phyloP scores from a whole-genome alignment of 2,329 filamentous ascomycete genomes.

The Exophiala mesophila region DNA sequence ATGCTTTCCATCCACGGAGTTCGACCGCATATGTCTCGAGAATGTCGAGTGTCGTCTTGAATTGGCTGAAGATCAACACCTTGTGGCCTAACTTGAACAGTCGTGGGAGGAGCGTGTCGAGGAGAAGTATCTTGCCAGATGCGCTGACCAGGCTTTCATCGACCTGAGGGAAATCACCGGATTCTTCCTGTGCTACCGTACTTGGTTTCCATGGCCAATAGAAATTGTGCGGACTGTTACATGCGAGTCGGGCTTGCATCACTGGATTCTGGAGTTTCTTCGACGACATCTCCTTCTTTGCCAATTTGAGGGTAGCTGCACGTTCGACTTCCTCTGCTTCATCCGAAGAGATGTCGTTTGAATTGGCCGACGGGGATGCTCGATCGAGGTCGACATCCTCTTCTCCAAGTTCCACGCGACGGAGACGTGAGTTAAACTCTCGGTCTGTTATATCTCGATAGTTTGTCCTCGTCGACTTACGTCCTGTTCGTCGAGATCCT shows the following conservation, averaged over 20 bases:
- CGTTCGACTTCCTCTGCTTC: slow-evolving; percentile 32
- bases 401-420: slow-evolving; percentile 47
- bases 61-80: slow-evolving; percentile 93
- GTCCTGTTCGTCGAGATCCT: slow-evolving; percentile 48
- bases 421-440: slow-evolving; percentile 70
- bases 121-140: slow-evolving; percentile 91
- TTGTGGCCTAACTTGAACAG: slow-evolving; percentile 76
- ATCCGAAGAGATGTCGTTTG: slow-evolving; percentile 13
- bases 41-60: slow-evolving; percentile 89
- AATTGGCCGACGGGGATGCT: slow-evolving; percentile 19
- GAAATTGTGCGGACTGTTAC: slow-evolving; percentile 93
- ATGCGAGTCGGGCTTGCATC: slow-evolving; percentile 85
- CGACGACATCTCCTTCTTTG: slow-evolving; percentile 74
- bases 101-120: slow-evolving; percentile 76
- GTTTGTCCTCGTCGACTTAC: slow-evolving; percentile 45
- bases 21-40: slow-evolving; percentile 76
- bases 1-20: slow-evolving; percentile 74
- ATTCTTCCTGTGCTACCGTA: slow-evolving; percentile 58
- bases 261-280: slow-evolving; percentile 93
- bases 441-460: slow-evolving; percentile 72
- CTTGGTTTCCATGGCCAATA: slow-evolving; percentile 74
- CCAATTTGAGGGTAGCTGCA: slow-evolving; percentile 30
- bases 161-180: slow-evolving; percentile 50
- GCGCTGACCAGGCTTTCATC: slow-evolving; percentile 81
- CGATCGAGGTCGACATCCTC: slow-evolving; percentile 39